A percentile compares a stretch with the other conserved stretches of the same genome.
Conservation (phyloP, 2,329 filamentous ascomycete species). For the Sarocladiaceae sp. region DNA sequence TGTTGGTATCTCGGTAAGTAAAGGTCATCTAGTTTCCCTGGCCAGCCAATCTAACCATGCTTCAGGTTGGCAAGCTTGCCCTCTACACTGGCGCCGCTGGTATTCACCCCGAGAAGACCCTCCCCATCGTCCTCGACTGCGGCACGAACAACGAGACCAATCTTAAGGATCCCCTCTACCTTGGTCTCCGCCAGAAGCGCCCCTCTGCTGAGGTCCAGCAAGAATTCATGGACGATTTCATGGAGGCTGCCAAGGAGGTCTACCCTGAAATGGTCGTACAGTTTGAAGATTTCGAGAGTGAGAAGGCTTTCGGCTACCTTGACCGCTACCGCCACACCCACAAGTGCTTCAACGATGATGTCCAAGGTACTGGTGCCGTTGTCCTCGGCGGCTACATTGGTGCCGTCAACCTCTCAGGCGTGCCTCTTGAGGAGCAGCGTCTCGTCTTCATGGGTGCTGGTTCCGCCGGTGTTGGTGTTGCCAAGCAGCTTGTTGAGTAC, state of each 20-base stretch:
- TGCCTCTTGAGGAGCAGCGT: slow-evolving; percentile 82
- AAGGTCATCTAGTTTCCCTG: background rate
- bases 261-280: slow-evolving; percentile 69
- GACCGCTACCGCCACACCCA: slow-evolving; percentile 83
- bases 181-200: slow-evolving; percentile 81
- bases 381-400: slow-evolving; percentile 68
- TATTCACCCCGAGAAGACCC: slow-evolving; percentile 83
- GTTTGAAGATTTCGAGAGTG: slow-evolving; percentile 96
- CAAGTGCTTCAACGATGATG: slow-evolving; percentile 98
- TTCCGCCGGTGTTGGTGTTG: slow-evolving; percentile 92
- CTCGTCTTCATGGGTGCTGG: slow-evolving; percentile 96
- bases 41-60: too few species aligned
- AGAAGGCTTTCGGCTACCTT: slow-evolving; percentile 84
- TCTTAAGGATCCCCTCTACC: slow-evolving; percentile 69
- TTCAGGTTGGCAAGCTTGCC: slow-evolving; percentile 79
- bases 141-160: slow-evolving; percentile 62
- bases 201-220: slow-evolving; percentile 71
- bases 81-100: slow-evolving; percentile 94
- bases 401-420: slow-evolving; percentile 75
- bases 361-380: slow-evolving; percentile 94
- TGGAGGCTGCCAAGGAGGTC: slow-evolving; percentile 78
- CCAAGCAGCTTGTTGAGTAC: slow-evolving; percentile 95
- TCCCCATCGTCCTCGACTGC: slow-evolving; percentile 61
- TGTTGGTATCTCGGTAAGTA: slow-evolving; percentile 84
- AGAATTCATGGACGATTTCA: slow-evolving; percentile 95